Base-by-base conservation (phyloP, 148 eudicot species). In the Silene latifolia region DNA sequence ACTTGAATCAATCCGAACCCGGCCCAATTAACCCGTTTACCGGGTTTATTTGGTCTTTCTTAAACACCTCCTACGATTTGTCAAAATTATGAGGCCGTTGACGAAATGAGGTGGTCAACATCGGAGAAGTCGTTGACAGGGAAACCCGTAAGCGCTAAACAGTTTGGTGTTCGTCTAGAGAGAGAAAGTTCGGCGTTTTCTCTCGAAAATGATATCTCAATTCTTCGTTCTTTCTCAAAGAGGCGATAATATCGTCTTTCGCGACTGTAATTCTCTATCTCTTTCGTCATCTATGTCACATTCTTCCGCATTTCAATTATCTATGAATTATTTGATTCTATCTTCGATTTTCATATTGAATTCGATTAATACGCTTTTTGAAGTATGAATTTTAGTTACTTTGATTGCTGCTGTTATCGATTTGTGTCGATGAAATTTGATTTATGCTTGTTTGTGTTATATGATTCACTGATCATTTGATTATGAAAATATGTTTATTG, bases 241-340 rank as follows among this genome's bases (percentile, higher is more conserved):
- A 80, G 98, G 97, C 77, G 98, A 93, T 53, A 91, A 91, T 82
- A 93, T 93, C 79, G 97, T 93, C 80, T 93, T 93, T 73, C 92
- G 97, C 56, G 97, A 91, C 72, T 93, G 97, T 91, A 69, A 78
- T 88, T 79, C 48, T 79, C 62, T 63, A 62, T 79, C 24, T 70
- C 64, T 74, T 32, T 44, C 74, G 74, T 46, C 77, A 81, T 84
- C 79, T 56, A 48, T 56, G 4, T 10, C 27, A 1, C 54, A 48
- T 48, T 47, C 5, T 15, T 51, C 15, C 12, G 42, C 53, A 20
- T 0, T 51, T 75, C 25, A 14, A 74, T 8, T 19, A 68, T 73
- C 32, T 46, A 5, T 72, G 76, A 48, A 14, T 42, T 79, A 18
- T 4, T 3, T 25, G 13, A 7, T 0, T 73, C 17, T 5, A 27